Evolutionary conservation across 2,329 filamentous ascomycete genomes (phyloP).

Genomic region (Cytospora paraplurivora): DNA sequence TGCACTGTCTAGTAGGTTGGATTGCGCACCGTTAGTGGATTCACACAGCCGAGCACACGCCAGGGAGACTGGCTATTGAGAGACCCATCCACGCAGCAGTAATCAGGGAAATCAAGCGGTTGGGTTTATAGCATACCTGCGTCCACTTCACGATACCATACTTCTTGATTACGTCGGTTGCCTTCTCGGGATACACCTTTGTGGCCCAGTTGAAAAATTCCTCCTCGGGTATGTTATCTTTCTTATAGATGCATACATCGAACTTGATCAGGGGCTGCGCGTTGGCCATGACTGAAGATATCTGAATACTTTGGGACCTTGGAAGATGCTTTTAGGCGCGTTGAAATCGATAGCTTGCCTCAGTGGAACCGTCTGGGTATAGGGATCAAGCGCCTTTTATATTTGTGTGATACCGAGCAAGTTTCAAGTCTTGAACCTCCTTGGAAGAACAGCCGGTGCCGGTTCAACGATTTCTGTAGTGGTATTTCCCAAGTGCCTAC

Average conservation of each 20-base stretch:
- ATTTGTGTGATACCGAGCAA: no score
- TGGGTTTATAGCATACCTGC: background rate
- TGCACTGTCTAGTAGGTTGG: background rate
- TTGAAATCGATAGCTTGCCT: no score
- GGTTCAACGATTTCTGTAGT: no score
- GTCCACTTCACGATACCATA: conserved; percentile 13
- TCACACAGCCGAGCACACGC: background rate
- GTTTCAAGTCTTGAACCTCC: no score
- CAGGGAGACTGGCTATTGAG: no score
- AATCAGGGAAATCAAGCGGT: no score
- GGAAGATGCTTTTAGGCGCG: background rate
- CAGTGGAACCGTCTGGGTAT: no score
- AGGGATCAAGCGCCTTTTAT: no score
- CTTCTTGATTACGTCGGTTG: conserved; percentile 3
- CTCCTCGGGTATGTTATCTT: conserved; percentile 5
- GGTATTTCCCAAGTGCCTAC: no score
- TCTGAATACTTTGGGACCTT: background rate
- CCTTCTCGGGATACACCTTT: conserved; percentile 11
- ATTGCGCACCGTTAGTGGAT: background rate
- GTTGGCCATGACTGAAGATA: conserved; percentile 4
- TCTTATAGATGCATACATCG: conserved; percentile 14
- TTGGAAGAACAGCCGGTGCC: no score
- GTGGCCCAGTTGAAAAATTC: conserved; percentile 13
- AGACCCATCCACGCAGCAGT: no score
- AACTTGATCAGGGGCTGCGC: conserved; percentile 9